Percentiles rank a stretch among this genome's conserved stretches.
Conservation (phyloP, 495 filamentous ascomycete species). For the Neurospora discreta region DNA sequence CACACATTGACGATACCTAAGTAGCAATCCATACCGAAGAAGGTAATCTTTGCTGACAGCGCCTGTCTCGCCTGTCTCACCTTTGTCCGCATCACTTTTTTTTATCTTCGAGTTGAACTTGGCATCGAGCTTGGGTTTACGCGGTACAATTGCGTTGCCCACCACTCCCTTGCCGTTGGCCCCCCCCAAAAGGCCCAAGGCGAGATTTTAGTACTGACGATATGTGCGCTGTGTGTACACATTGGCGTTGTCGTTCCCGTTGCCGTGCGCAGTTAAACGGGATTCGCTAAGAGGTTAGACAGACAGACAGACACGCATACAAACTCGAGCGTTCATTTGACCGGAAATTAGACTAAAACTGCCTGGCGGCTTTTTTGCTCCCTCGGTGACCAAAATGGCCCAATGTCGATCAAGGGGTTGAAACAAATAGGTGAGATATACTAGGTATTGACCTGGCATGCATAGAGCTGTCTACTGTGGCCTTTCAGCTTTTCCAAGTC, state of each 20-base stretch:
- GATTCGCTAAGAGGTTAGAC: background rate
- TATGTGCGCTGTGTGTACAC: background rate
- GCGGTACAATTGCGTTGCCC: background rate
- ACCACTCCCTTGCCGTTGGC: background rate
- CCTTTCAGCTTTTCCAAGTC: background rate
- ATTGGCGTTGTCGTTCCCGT: background rate
- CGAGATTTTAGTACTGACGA: background rate
- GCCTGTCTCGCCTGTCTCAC: background rate
- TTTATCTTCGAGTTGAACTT: background rate
- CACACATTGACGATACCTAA: background rate
- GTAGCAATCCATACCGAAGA: background rate
- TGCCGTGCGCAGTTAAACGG: background rate
- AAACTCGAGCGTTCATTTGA: background rate
- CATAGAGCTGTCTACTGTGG: background rate
- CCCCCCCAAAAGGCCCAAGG: background rate
- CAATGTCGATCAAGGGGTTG: background rate
- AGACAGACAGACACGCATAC: no score
- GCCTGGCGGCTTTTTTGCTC: background rate
- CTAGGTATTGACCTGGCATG: background rate
- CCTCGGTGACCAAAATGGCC: background rate
- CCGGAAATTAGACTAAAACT: background rate
- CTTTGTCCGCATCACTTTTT: background rate
- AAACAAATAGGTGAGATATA: background rate
- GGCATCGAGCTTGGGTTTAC: background rate
- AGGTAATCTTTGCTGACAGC: background rate